phyloP scores from a whole-genome alignment of 2,329 filamentous ascomycete species.

The Diaporthe eres region DNA sequence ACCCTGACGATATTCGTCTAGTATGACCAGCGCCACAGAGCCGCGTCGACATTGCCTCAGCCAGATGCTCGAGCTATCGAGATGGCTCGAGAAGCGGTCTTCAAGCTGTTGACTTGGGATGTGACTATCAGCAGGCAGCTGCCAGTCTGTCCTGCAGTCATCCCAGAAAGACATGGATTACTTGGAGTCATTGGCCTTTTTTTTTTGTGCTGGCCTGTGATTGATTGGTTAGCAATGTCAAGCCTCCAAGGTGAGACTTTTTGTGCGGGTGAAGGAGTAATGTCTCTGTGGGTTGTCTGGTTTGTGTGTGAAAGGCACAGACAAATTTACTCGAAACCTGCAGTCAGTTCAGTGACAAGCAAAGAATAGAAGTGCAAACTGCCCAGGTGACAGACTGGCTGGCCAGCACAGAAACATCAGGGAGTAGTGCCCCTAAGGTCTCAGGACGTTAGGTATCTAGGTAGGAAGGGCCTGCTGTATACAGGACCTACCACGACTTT shows the following conservation, averaged over 20 bases:
- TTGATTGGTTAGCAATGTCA: slow-evolving; percentile 1
- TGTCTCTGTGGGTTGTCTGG: neutral
- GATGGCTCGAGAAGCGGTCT: neutral
- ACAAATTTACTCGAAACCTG: neutral
- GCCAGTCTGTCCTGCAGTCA: neutral
- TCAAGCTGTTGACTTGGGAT: neutral
- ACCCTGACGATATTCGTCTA: neutral
- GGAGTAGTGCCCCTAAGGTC: neutral
- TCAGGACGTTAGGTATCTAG: neutral
- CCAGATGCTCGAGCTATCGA: neutral
- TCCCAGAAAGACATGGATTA: neutral
- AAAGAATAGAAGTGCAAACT: neutral
- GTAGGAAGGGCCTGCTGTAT: neutral
- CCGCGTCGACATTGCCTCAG: neutral
- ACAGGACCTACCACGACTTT: neutral
- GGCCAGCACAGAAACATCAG: neutral
- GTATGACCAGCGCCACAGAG: slow-evolving; percentile 3
- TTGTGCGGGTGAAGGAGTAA: neutral
- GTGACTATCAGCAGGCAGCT: neutral
- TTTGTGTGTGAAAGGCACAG: neutral
- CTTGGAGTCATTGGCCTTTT: neutral
- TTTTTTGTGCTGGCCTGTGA: neutral
- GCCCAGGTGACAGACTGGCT: neutral
- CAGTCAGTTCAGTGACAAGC: neutral
- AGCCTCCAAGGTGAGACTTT: neutral